These are phyloP conservation scores for Thelonectria discophora DNA, from an alignment of 2,329 filamentous ascomycete genomes.

Conservation along the genomic window DNA sequence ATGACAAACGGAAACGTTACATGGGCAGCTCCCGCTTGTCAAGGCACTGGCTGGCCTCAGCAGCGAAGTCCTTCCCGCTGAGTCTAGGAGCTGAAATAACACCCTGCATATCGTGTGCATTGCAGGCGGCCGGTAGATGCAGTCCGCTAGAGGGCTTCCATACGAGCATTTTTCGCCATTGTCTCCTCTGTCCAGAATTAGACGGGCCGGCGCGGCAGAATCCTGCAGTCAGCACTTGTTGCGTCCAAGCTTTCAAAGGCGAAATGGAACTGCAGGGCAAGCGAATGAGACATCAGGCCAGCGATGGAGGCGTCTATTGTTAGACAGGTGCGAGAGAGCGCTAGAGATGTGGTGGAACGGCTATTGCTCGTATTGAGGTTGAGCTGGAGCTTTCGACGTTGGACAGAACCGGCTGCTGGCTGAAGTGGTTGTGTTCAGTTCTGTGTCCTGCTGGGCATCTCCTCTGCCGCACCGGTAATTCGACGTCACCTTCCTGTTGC, in stretches of 20 bases:
- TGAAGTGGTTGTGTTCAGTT: neutral
- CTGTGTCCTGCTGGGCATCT: too few species aligned
- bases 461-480: too few species aligned
- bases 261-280: neutral
- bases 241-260: neutral
- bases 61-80: neutral
- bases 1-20: slow-evolving; percentile 19
- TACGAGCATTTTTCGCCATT: neutral
- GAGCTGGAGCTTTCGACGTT: too few species aligned
- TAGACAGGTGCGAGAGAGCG: neutral
- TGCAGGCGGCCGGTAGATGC: neutral
- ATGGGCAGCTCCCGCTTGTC: slow-evolving; percentile 1
- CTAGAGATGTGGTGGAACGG: neutral
- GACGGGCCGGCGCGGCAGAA: neutral
- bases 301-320: neutral
- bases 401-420: neutral
- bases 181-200: neutral
- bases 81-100: neutral
- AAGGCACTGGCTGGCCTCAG: slow-evolving; percentile 7
- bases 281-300: neutral
- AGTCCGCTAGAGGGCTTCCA: neutral
- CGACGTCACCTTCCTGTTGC: neutral
- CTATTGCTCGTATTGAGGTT: neutral
- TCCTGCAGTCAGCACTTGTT: neutral
- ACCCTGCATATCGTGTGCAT: neutral